A percentile compares a stretch with the other conserved stretches of the same genome.
phyloP scores from a whole-genome alignment of 805 yeast species.

The Wickerhamomyces bovis region DNA sequence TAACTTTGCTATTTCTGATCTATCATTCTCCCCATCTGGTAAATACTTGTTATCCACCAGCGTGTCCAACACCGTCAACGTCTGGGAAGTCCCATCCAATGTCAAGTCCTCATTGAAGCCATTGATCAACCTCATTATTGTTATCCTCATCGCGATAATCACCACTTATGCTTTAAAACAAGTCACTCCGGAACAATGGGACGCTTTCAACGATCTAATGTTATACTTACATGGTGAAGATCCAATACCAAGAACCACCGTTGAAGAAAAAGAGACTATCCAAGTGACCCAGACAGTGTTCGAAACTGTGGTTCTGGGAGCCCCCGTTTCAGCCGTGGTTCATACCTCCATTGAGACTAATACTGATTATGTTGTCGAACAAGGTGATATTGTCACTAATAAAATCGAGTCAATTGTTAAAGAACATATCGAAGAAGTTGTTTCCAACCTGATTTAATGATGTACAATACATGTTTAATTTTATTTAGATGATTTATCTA shows the following conservation, averaged over 20 bases:
- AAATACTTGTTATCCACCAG: conserved; percentile 63
- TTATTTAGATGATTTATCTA: too few relatives aligned
- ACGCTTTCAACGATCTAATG: conserved; percentile 5
- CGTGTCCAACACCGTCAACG: conserved; percentile 68
- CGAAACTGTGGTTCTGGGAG: neutral
- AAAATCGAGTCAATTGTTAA: conserved; percentile 8
- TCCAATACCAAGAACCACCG: neutral
- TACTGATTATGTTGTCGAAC: conserved; percentile 12
- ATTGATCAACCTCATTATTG: conserved; percentile 7
- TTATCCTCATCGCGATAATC: conserved; percentile 5
- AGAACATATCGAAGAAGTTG: conserved; percentile 1
- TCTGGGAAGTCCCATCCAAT: conserved; percentile 52
- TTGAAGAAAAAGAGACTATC: neutral
- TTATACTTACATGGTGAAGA: neutral
- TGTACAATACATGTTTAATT: neutral
- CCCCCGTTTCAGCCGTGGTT: neutral
- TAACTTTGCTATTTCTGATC: conserved; percentile 69
- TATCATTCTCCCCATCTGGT: conserved; percentile 65
- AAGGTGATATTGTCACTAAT: conserved; percentile 19
- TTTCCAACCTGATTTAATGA: neutral
- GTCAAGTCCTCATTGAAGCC: conserved; percentile 18
- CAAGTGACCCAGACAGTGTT: neutral
- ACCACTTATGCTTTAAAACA: conserved; percentile 1
- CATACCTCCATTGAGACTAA: conserved; percentile 2
- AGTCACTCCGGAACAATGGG: conserved; percentile 15